Percentiles rank a stretch among this genome's conserved stretches.
These are phyloP conservation scores for Pichia sp. DNA, from an alignment of 1,139 yeast genomes.

Conservation along the genomic window DNA sequence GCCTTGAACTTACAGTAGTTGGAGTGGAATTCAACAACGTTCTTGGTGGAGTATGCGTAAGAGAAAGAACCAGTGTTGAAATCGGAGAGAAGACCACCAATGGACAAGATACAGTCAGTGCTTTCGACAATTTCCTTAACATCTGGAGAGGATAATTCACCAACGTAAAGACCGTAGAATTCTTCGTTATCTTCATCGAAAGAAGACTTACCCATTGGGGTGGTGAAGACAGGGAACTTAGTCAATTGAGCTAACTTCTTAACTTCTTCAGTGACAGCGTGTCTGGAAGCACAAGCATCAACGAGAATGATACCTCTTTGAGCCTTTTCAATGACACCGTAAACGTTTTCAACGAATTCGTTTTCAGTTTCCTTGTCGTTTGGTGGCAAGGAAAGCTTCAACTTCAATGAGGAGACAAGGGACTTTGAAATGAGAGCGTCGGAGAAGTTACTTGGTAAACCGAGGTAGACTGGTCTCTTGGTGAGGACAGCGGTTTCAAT, in stretches of 20 bases:
- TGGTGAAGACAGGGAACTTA: conserved; percentile 76
- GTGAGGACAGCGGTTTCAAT: conserved; percentile 62
- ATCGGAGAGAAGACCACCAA: conserved; percentile 81
- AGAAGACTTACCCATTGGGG: conserved; percentile 88
- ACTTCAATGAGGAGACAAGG: conserved; percentile 32
- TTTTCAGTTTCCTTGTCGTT: conserved; percentile 66
- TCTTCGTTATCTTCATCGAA: conserved; percentile 69
- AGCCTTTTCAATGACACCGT: conserved; percentile 47
- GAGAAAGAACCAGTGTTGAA: conserved; percentile 89
- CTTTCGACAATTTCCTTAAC: conserved; percentile 71
- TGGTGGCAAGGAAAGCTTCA: conserved; percentile 53
- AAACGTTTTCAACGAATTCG: conserved; percentile 58
- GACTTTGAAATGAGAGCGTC: conserved; percentile 53
- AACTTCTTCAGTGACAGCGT: conserved; percentile 58
- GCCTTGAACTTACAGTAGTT: conserved; percentile 71
- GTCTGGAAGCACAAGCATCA: conserved; percentile 85
- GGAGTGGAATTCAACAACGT: conserved; percentile 85
- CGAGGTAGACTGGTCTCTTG: conserved; percentile 81
- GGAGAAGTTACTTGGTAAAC: conserved; percentile 75
- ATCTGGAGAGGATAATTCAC: conserved; percentile 68
- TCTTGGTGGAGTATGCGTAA: conserved; percentile 70
- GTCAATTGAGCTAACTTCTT: conserved; percentile 56
- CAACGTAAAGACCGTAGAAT: conserved; percentile 84
- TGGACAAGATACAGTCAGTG: conserved; percentile 68
- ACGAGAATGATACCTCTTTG: conserved; percentile 68